phyloP scores from a whole-genome alignment of 208 protist species.

The Trypanosoma brucei region DNA sequence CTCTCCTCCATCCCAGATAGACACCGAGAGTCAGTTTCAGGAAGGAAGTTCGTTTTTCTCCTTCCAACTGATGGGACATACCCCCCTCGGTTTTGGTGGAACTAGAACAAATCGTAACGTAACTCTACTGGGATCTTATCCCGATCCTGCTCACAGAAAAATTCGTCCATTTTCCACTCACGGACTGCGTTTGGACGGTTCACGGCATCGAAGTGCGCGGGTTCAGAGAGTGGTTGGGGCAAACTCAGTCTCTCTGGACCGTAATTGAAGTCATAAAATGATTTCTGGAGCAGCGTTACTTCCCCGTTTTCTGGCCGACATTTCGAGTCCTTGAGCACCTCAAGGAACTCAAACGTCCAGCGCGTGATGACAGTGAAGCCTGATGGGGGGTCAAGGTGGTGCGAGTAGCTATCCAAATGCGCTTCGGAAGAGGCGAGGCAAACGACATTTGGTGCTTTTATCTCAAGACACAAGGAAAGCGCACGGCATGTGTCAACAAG shows the following conservation, averaged over 20 bases:
- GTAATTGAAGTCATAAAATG: conserved; percentile 66
- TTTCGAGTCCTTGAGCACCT: conserved; percentile 53
- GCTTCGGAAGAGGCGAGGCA: conserved; percentile 64
- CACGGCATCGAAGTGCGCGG: conserved; percentile 56
- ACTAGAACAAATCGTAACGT: conserved; percentile 49
- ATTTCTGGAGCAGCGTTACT: conserved; percentile 43
- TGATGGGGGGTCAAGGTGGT: conserved; percentile 59
- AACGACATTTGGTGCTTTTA: conserved; percentile 78
- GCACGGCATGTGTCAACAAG: conserved; percentile 97
- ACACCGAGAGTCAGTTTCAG: too few species aligned
- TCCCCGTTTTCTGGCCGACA: conserved; percentile 29
- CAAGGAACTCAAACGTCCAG: conserved; percentile 88
- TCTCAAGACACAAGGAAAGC: conserved; percentile 77
- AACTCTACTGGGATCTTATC: conserved; percentile 25
- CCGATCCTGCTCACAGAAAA: conserved; percentile 39
- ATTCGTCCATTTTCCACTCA: conserved; percentile 64
- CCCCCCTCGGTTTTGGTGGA: too few species aligned
- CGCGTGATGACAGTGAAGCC: conserved; percentile 86
- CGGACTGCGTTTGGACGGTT: conserved; percentile 44
- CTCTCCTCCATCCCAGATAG: too few species aligned
- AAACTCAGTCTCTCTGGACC: conserved; percentile 22
- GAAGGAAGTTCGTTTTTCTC: too few species aligned
- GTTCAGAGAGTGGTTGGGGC: conserved; percentile 14
- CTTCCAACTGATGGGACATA: too few species aligned
- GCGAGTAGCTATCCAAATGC: conserved; percentile 63